phyloP scores from a whole-genome alignment of 495 filamentous ascomycete genomes.

The Glutinoglossum americanum region DNA sequence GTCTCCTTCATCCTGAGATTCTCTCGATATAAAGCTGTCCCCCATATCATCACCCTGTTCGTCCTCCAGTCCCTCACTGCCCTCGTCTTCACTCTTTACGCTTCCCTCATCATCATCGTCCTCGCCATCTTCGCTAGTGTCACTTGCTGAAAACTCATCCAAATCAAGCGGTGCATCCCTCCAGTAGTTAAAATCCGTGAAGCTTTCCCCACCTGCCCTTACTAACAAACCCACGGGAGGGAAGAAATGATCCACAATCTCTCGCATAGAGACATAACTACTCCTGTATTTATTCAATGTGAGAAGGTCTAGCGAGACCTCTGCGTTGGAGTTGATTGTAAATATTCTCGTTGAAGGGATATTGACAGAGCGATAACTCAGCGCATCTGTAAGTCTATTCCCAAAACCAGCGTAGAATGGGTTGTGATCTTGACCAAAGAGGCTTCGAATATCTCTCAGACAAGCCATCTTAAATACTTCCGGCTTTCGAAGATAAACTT shows the following conservation, averaged over 20 bases:
- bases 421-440: conserved; percentile 57
- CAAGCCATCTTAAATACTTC: conserved; percentile 99
- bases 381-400: conserved; percentile 85
- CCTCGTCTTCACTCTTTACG: conserved; percentile 6
- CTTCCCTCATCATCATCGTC: conserved; percentile 9
- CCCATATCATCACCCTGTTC: conserved; percentile 1
- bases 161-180: conserved; percentile 49
- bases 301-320: conserved; percentile 80
- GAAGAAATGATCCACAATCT: conserved; percentile 93
- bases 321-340: conserved; percentile 96
- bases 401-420: conserved; percentile 97
- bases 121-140: conserved; percentile 29
- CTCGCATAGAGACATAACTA: conserved; percentile 89
- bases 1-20: not conserved
- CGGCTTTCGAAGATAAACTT: conserved; percentile 88
- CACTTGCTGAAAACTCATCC: conserved; percentile 61
- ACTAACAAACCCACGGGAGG: conserved; percentile 59
- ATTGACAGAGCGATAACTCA: conserved; percentile 89
- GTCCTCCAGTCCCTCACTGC: conserved; percentile 1
- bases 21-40: conserved; percentile 3
- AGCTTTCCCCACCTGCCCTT: conserved; percentile 61
- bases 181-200: conserved; percentile 82
- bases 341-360: conserved; percentile 89
- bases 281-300: conserved; percentile 89
- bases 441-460: conserved; percentile 70